These are phyloP conservation scores for Quercus engelmannii DNA, from an alignment of 306 rosid genomes.

Conservation along the genomic window DNA sequence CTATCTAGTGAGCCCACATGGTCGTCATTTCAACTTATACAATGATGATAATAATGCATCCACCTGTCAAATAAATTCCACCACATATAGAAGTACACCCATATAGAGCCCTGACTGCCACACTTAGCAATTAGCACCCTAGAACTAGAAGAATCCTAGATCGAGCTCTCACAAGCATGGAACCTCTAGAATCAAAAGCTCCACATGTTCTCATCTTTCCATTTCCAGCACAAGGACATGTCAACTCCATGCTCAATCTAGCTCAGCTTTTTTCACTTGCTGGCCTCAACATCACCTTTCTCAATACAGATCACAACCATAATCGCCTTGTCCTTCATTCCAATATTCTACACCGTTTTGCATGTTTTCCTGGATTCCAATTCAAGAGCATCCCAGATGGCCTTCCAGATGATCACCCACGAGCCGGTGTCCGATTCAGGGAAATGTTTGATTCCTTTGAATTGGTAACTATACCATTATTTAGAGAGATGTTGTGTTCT, in stretches of 20 bases:
- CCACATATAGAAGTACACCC: no score
- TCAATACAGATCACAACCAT: slow-evolving; percentile 24
- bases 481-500: slow-evolving; percentile 22
- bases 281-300: slow-evolving; percentile 26
- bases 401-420: no score
- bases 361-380: slow-evolving; percentile 3
- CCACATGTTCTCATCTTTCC: slow-evolving; percentile 31
- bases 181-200: neutral
- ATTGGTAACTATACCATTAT: slow-evolving; percentile 16
- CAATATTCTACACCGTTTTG: neutral
- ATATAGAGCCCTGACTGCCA: no score
- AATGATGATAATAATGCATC: no score
- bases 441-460: neutral
- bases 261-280: slow-evolving; percentile 32
- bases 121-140: no score
- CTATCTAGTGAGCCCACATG: no score
- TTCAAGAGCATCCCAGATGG: no score
- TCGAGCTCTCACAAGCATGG: neutral
- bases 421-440: neutral
- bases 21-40: no score
- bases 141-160: no score
- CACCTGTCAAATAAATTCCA: no score
- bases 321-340: slow-evolving; percentile 7
- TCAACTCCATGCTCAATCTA: slow-evolving; percentile 32
- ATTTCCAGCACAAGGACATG: slow-evolving; percentile 27